Conservation (phyloP, 805 yeast genomes). For the Ogataea trehaloabstinens region DNA sequence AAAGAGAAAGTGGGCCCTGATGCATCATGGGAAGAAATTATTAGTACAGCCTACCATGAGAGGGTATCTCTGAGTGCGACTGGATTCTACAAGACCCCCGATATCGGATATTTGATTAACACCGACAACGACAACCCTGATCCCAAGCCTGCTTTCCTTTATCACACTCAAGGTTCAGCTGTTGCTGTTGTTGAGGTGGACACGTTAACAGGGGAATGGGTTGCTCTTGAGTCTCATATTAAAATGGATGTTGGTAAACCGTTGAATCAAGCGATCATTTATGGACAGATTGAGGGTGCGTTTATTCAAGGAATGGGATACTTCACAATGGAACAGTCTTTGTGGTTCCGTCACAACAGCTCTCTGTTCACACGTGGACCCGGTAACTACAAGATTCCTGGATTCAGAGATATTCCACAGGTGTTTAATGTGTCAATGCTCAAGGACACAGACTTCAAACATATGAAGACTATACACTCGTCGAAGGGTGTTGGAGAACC, state of each 20-base stretch:
- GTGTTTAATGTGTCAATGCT: constrained; percentile 41
- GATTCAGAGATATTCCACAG: constrained; percentile 47
- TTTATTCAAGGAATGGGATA: constrained; percentile 50
- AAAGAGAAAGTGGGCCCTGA: constrained; percentile 33
- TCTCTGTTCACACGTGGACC: constrained; percentile 46
- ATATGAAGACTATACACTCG: constrained; percentile 42
- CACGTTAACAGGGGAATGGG: constrained; percentile 48
- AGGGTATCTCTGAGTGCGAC: constrained; percentile 46
- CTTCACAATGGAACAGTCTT: constrained; percentile 46
- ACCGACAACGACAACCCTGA: constrained; percentile 32
- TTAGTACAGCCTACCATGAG: constrained; percentile 42
- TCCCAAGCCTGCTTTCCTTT: constrained; percentile 46
- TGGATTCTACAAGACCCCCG: constrained; percentile 50
- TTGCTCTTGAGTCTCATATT: constrained; percentile 39
- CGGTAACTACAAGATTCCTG: constrained; percentile 49
- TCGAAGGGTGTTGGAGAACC: constrained; percentile 52
- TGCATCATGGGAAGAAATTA: constrained; percentile 40
- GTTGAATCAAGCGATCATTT: constrained; percentile 46
- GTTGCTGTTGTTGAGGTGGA: constrained; percentile 43
- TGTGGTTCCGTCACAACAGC: constrained; percentile 43
- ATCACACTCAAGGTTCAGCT: constrained; percentile 47
- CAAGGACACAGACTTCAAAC: constrained; percentile 39
- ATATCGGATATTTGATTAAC: constrained; percentile 38
- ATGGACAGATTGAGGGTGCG: constrained; percentile 52
- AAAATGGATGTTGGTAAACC: constrained; percentile 50